These are phyloP conservation scores for Ophiostoma triangulosporum DNA, from an alignment of 2,329 filamentous ascomycete genomes.

Conservation along the genomic window DNA sequence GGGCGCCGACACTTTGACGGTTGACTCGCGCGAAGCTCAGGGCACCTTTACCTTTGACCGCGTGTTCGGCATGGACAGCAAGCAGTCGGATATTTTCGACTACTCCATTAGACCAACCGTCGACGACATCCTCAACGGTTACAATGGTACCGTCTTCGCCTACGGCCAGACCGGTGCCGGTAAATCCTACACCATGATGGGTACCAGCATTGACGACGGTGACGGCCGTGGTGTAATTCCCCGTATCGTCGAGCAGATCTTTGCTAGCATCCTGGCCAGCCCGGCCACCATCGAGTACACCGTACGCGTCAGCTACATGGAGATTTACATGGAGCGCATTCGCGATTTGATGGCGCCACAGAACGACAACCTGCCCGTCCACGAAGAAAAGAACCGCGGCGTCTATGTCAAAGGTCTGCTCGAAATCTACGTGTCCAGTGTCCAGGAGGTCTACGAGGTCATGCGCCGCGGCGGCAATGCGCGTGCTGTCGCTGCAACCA, in stretches of 20 bases:
- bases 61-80: conserved; percentile 87
- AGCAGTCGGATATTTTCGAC: conserved; percentile 89
- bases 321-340: conserved; percentile 99
- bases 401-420: conserved; percentile 93
- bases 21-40: conserved; percentile 70
- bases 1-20: conserved; percentile 72
- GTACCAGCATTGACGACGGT: conserved; percentile 82
- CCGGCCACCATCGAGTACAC: conserved; percentile 94
- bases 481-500: conserved; percentile 86
- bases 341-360: conserved; percentile 82
- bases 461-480: conserved; percentile 86
- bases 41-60: conserved; percentile 94
- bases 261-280: conserved; percentile 83
- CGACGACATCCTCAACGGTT: conserved; percentile 95
- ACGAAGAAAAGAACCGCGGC: conserved; percentile 91
- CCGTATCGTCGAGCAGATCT: conserved; percentile 94
- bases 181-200: conserved; percentile 99
- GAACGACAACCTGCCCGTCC: conserved; percentile 93
- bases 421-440: conserved; percentile 90
- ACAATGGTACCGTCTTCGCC: conserved; percentile 97
- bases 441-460: conserved; percentile 92
- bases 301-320: conserved; percentile 98
- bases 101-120: conserved; percentile 94
- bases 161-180: conserved; percentile 97
- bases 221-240: conserved; percentile 87